phyloP scores from a whole-genome alignment of 2,329 filamentous ascomycete genomes.

The Colletotrichum viniferum region DNA sequence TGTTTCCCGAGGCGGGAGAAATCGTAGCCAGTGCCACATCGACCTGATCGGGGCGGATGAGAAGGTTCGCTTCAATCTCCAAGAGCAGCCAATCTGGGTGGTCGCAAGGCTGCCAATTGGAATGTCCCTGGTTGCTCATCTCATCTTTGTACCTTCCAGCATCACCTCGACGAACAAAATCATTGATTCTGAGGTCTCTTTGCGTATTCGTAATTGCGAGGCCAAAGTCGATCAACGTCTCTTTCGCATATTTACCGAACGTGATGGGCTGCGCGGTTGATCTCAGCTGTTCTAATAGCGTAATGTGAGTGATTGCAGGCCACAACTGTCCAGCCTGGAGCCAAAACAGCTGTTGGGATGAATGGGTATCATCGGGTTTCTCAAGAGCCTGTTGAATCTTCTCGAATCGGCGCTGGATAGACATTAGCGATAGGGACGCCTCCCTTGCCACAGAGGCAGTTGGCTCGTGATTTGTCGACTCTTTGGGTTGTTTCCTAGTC shows the following conservation, averaged over 20 bases:
- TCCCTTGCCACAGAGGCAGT: neutral
- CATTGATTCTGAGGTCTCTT: conserved; percentile 45
- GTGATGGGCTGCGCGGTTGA: conserved; percentile 25
- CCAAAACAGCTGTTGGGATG: conserved; percentile 38
- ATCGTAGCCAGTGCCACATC: conserved; percentile 67
- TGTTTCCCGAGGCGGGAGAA: conserved; percentile 51
- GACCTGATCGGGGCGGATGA: conserved; percentile 66
- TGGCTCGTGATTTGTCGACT: neutral
- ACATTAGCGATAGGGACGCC: neutral
- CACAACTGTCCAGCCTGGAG: conserved; percentile 45
- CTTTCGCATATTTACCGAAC: conserved; percentile 40
- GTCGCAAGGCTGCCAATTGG: conserved; percentile 58
- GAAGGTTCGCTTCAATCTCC: conserved; percentile 68
- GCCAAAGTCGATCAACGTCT: conserved; percentile 46
- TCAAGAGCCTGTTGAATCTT: neutral
- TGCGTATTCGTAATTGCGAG: conserved; percentile 49
- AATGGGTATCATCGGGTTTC: neutral
- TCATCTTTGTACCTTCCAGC: conserved; percentile 44
- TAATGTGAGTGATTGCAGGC: conserved; percentile 46
- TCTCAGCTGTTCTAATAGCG: conserved; percentile 53
- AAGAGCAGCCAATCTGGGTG: conserved; percentile 68
- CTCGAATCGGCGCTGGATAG: neutral
- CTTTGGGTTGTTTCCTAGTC: neutral
- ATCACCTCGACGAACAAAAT: conserved; percentile 29
- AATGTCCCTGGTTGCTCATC: conserved; percentile 51